Conservation (phyloP, 176 grass and related monocot genomes). For the Oryza glumipatula region DNA sequence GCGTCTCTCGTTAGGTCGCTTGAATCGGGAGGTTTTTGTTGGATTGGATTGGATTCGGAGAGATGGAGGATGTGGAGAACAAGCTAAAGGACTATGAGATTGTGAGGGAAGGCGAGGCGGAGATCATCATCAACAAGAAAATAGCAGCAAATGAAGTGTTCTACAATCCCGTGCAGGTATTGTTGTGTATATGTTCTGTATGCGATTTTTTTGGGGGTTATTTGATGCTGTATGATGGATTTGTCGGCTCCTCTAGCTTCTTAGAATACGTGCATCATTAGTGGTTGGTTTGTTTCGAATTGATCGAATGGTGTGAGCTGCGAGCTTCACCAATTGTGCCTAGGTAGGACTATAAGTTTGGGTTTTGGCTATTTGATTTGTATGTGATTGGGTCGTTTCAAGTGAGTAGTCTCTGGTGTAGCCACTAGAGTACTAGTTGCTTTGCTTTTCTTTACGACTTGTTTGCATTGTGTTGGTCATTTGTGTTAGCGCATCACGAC, state of each 20-base stretch:
- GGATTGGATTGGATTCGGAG: constrained; percentile 31
- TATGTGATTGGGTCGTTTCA: neutral
- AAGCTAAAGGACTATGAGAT: constrained; percentile 72
- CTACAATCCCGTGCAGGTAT: constrained; percentile 89
- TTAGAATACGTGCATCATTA: neutral
- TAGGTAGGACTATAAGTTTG: neutral
- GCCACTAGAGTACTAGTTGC: neutral
- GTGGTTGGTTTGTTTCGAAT: neutral
- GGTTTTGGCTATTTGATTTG: neutral
- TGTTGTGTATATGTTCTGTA: neutral
- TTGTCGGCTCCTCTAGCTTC: neutral
- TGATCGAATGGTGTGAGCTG: neutral
- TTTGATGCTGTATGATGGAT: neutral
- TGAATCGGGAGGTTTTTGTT: neutral
- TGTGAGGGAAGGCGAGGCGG: constrained; percentile 84
- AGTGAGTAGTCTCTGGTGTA: constrained; percentile 5
- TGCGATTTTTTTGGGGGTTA: neutral
- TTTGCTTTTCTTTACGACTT: neutral
- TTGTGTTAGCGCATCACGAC: neutral
- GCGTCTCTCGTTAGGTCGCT: neutral
- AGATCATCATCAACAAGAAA: constrained; percentile 76
- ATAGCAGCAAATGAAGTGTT: constrained; percentile 63
- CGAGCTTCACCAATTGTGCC: constrained; percentile 6
- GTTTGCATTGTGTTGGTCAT: neutral
- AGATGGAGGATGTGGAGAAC: constrained; percentile 64